Conservation (phyloP, 805 yeast species). For the Saturnispora zaruensis region DNA sequence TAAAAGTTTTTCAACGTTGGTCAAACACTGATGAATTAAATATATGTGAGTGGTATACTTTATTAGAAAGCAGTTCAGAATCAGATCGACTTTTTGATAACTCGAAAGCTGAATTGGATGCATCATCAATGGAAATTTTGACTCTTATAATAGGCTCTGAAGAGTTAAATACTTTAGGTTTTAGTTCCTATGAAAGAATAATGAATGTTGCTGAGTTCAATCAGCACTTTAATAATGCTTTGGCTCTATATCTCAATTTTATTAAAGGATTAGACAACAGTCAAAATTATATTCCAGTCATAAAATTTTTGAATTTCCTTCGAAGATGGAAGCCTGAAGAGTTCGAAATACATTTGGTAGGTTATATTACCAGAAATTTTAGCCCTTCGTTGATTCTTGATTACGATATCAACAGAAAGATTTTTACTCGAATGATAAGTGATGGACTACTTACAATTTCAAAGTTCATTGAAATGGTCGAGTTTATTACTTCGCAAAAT, state of each 20-base stretch:
- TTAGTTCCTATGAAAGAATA: slow-evolving; percentile 23
- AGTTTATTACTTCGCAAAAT: slow-evolving; percentile 5
- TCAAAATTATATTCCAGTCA: slow-evolving; percentile 8
- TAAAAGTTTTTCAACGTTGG: slow-evolving; percentile 17
- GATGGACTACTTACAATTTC: slow-evolving; percentile 31
- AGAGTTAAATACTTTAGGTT: slow-evolving; percentile 20
- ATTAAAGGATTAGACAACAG: slow-evolving; percentile 16
- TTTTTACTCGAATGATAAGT: slow-evolving; percentile 31
- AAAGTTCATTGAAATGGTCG: slow-evolving; percentile 27
- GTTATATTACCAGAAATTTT: slow-evolving; percentile 22
- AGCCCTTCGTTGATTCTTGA: slow-evolving; percentile 29
- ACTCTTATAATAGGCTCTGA: slow-evolving; percentile 12
- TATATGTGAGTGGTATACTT: not conserved
- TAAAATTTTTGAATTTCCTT: slow-evolving; percentile 21
- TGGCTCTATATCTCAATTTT: slow-evolving; percentile 21
- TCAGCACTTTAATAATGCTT: slow-evolving; percentile 21
- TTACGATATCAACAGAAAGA: slow-evolving; percentile 29
- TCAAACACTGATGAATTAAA: not conserved
- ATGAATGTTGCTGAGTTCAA: slow-evolving; percentile 27
- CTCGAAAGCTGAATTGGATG: not conserved
- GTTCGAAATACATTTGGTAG: slow-evolving; percentile 19
- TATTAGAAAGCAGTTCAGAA: not conserved
- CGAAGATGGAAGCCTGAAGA: slow-evolving; percentile 33
- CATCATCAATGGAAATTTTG: not conserved
- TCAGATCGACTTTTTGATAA: not conserved